Conservation (phyloP, 2,329 filamentous ascomycete genomes). For the Dothideomycetidae sp. region DNA sequence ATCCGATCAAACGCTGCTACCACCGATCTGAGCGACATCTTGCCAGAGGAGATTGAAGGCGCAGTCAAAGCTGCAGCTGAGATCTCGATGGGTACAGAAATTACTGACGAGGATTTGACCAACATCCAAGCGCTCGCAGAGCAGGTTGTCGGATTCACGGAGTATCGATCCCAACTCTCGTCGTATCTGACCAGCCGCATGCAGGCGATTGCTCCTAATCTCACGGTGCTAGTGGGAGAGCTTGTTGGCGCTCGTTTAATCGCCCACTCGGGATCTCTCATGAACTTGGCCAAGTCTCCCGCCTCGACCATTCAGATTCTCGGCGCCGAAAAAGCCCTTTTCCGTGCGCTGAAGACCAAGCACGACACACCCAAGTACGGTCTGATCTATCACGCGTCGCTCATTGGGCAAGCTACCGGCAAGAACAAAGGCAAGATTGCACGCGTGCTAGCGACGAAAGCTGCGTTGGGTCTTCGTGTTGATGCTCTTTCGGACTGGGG, state of each 20-base stretch:
- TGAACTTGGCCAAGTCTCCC: conserved; percentile 88
- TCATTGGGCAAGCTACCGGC: conserved; percentile 92
- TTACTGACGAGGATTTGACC: conserved; percentile 78
- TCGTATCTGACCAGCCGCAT: conserved; percentile 85
- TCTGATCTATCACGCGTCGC: conserved; percentile 79
- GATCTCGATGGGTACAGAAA: conserved; percentile 97
- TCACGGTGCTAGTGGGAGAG: conserved; percentile 84
- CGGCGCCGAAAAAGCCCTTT: conserved; percentile 95
- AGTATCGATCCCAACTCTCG: conserved; percentile 77
- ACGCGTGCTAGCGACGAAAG: conserved; percentile 86
- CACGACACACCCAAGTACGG: conserved; percentile 98
- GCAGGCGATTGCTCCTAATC: conserved; percentile 91
- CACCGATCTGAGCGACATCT: conserved; percentile 70
- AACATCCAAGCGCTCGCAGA: conserved; percentile 87
- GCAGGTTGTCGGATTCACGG: conserved; percentile 82
- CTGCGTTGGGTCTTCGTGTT: conserved; percentile 81
- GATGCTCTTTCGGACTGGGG: conserved; percentile 75
- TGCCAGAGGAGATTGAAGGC: conserved; percentile 87
- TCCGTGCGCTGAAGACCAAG: conserved; percentile 97
- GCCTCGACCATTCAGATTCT: conserved; percentile 96
- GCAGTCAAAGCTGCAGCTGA: conserved; percentile 90
- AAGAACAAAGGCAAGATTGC: conserved; percentile 99
- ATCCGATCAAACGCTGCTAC: conserved; percentile 68
- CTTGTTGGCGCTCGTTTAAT: conserved; percentile 90
- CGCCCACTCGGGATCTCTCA: conserved; percentile 82